These are phyloP conservation scores for Trypanosoma scelopori DNA, from an alignment of 208 protist species.

Conservation along the genomic window DNA sequence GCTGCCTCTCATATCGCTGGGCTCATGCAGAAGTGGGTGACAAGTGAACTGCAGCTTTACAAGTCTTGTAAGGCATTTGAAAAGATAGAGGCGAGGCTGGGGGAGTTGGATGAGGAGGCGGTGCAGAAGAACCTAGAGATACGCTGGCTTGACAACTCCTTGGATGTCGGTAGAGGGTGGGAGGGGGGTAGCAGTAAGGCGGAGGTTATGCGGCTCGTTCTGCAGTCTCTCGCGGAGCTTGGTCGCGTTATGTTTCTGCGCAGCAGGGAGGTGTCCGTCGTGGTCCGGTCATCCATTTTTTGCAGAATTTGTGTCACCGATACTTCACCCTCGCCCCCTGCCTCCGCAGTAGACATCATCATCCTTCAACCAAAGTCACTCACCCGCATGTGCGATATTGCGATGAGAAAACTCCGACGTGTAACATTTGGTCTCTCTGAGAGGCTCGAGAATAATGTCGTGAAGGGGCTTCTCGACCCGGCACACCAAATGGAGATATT, in stretches of 20 bases:
- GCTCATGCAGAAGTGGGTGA: constrained; percentile 28
- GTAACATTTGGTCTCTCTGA: constrained; percentile 1
- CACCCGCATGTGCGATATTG: constrained; percentile 14
- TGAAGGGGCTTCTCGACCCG: not conserved
- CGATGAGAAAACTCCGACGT: constrained; percentile 1
- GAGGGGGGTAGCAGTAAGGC: not conserved
- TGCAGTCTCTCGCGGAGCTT: constrained; percentile 5
- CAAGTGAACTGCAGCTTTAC: constrained; percentile 17
- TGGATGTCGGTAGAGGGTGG: not conserved
- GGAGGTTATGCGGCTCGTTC: not conserved
- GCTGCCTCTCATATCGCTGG: constrained; percentile 5
- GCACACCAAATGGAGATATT: constrained; percentile 1
- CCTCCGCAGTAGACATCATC: not conserved
- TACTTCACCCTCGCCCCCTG: not conserved
- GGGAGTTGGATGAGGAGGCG: not conserved
- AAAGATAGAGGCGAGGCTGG: constrained; percentile 7
- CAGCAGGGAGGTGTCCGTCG: constrained; percentile 3
- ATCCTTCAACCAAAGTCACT: constrained; percentile 11
- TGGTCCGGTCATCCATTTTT: constrained; percentile 25
- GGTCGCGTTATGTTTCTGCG: constrained; percentile 21
- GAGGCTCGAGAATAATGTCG: not conserved
- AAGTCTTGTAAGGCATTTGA: constrained; percentile 4
- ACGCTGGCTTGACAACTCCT: not conserved
- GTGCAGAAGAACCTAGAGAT: not conserved
- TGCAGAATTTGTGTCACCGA: constrained; percentile 14